phyloP scores from a whole-genome alignment of 2,329 filamentous ascomycete genomes.

The Xylaria polymorpha region DNA sequence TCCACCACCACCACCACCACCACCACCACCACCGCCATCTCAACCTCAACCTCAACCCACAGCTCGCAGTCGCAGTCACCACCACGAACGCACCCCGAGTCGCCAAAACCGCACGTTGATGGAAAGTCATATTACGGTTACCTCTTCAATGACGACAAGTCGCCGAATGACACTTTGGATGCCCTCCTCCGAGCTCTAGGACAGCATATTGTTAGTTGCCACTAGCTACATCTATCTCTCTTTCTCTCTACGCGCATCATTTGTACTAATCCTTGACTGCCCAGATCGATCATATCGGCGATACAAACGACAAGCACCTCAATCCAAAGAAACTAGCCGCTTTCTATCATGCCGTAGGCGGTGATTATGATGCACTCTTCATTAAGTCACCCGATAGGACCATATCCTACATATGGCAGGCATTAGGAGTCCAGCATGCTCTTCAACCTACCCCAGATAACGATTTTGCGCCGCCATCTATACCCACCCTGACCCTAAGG shows the following conservation, averaged over 20 bases:
- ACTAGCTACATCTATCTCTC: conserved; percentile 5
- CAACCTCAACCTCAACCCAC: conserved; percentile 34
- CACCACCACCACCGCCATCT: conserved; percentile 22
- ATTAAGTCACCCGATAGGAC: conserved; percentile 76
- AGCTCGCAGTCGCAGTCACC: conserved; percentile 29
- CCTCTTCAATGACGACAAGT: conserved; percentile 75
- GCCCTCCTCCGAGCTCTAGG: conserved; percentile 76
- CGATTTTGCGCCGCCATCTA: conserved; percentile 78
- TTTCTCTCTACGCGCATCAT: not conserved
- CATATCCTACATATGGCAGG: conserved; percentile 92
- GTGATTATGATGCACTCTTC: conserved; percentile 84
- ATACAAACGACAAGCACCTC: conserved; percentile 63
- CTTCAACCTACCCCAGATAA: conserved; percentile 77
- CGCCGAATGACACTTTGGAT: conserved; percentile 73
- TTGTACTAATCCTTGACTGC: conserved; percentile 37
- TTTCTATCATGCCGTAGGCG: conserved; percentile 80
- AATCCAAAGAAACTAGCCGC: conserved; percentile 78
- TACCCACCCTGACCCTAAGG: conserved; percentile 83
- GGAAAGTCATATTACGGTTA: conserved; percentile 69
- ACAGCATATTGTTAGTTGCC: conserved; percentile 72
- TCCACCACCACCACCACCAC: conserved; percentile 30
- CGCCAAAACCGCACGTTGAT: conserved; percentile 39
- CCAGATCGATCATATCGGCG: conserved; percentile 69
- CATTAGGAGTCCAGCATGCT: conserved; percentile 88
- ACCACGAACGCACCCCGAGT: conserved; percentile 31